These are phyloP conservation scores for Russula olivacea DNA, from an alignment of 768 basidiomycete species.

Conservation along the genomic window DNA sequence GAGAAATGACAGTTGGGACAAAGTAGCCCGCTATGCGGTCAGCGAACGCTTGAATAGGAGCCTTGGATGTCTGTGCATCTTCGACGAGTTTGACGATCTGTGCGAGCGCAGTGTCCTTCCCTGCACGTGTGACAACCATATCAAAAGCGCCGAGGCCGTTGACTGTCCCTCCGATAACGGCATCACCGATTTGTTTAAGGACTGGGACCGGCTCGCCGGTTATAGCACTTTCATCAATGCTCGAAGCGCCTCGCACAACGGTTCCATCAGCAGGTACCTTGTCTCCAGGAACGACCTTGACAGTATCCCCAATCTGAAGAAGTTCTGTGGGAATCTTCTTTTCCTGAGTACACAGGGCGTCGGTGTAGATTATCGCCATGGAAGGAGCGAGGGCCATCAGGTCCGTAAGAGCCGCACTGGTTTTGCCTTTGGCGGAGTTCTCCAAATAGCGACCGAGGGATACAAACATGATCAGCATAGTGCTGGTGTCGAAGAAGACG, in stretches of 20 bases:
- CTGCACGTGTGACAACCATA: constrained; percentile 91
- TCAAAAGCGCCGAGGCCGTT: constrained; percentile 97
- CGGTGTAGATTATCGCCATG: constrained; percentile 93
- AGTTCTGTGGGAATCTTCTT: constrained; percentile 92
- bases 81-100: constrained; percentile 97
- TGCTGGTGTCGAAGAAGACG: constrained; percentile 97
- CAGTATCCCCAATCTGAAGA: constrained; percentile 86
- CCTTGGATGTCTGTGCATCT: constrained; percentile 96
- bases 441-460: constrained; percentile 93
- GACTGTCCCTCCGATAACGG: constrained; percentile 93
- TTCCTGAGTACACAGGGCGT: constrained; percentile 75
- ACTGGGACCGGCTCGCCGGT: constrained; percentile 93
- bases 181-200: constrained; percentile 74
- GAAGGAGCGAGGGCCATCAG: constrained; percentile 93
- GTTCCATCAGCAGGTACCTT: constrained; percentile 95
- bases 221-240: constrained; percentile 92
- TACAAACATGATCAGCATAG: constrained; percentile 97
- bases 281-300: constrained; percentile 94
- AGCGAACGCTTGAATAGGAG: constrained; percentile 96
- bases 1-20: constrained; percentile 83
- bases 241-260: constrained; percentile 79
- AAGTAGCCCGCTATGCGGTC: constrained; percentile 94
- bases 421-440: constrained; percentile 95
- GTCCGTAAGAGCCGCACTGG: constrained; percentile 92
- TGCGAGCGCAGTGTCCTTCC: constrained; percentile 91